Evolutionary conservation across 345 rosid genomes (phyloP), one percentile per base, ranked within the genome.

Genomic region (Capsella bursapastoris): DNA sequence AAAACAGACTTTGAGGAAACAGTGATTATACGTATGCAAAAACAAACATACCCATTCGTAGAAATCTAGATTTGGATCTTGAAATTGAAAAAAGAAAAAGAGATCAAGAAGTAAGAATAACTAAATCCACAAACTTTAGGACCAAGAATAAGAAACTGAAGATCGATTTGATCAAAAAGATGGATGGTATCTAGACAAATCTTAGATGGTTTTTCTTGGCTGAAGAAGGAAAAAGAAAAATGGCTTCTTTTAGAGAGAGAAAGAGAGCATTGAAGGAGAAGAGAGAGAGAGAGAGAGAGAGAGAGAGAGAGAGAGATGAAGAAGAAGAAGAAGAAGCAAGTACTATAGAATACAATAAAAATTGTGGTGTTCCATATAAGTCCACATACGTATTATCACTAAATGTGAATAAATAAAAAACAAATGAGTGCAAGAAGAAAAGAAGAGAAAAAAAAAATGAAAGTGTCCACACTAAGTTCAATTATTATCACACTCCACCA

Each of bases 401-500:
- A 55, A 49, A 77, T 48, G 10, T 45, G 38, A 70, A 70, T 68
- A 56, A 70, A 70, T 18, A 11, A 55, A 62, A 55, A 70, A 70
- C 57, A 76, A 63, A 55, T 70, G 75, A 63, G 71, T 70, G 59
- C 75, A 57, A 76, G 53, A 64, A 70, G 45, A 44, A 63, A 34
- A 34, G 25, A 22, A 22, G 25, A 22, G 2, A 34, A 34, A 29
- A 29, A 69, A 68, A 41, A 70, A 5, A 63, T 13, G 45, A 57
- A 77, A 77, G 76, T 70, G 76, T 70, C 80, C 66, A 77, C 80
- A 77, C 67, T 70, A 49, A 64, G 40, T 77, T 70, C 76, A 77
- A 70, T 70, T 77, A 77, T 77, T 77, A 64, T 77, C 72, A 64
- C 80, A 77, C 71, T 70, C 80, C 80, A 76, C 75, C 80, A 55